Evolutionary conservation across 805 yeast species (phyloP).

Genomic region (Yarrowia divulgata): DNA sequence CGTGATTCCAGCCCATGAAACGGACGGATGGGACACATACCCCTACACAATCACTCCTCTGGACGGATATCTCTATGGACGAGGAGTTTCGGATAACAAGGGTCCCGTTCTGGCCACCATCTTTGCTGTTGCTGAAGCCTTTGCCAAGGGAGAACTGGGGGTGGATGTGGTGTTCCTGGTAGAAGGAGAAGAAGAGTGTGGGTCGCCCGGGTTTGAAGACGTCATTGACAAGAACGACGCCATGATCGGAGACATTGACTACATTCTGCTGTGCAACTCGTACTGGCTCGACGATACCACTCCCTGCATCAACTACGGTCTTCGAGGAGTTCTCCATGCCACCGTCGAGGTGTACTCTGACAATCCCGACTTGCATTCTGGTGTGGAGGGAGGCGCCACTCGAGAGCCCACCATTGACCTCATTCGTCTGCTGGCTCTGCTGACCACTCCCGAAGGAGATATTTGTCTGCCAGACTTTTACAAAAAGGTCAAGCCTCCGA

Average conservation of each 20-base stretch:
- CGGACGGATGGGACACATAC: constrained; percentile 70
- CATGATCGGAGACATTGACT: constrained; percentile 85
- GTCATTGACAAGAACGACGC: constrained; percentile 81
- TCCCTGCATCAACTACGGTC: constrained; percentile 93
- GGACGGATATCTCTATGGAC: constrained; percentile 85
- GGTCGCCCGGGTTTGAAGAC: constrained; percentile 79
- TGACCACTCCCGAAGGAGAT: constrained; percentile 63
- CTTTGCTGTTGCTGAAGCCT: constrained; percentile 81
- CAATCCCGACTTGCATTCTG: constrained; percentile 90
- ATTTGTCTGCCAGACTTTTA: constrained; percentile 74
- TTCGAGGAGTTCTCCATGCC: constrained; percentile 88
- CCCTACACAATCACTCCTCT: constrained; percentile 79
- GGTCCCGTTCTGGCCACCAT: constrained; percentile 91
- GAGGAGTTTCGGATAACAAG: constrained; percentile 95
- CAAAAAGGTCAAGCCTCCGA: constrained; percentile 66
- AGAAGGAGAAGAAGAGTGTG: constrained; percentile 97
- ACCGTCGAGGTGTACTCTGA: constrained; percentile 74
- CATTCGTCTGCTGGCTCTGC: constrained; percentile 70
- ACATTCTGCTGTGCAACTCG: constrained; percentile 88
- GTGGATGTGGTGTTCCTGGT: constrained; percentile 82
- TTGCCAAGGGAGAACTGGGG: constrained; percentile 58
- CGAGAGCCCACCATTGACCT: constrained; percentile 90
- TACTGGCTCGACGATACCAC: constrained; percentile 90
- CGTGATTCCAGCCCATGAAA: constrained; percentile 78
- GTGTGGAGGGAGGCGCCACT: constrained; percentile 92